Base-by-base conservation (phyloP, 225 moss, liverwort and hornwort genomes). In the Rhytidiadelphus loreus region DNA sequence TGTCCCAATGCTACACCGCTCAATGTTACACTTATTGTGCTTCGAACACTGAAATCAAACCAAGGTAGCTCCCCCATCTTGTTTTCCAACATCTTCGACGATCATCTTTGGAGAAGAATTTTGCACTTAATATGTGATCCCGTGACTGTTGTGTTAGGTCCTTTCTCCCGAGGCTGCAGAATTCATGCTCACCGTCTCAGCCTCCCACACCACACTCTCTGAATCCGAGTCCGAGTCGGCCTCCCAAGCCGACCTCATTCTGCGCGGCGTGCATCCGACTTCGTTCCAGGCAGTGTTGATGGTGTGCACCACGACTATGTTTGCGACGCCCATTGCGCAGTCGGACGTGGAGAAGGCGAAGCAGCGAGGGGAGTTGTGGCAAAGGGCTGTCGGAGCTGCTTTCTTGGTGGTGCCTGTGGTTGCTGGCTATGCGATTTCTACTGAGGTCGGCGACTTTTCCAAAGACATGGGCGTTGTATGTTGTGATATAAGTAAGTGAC, bases 271-370 rank as follows among this genome's bases (percentile, higher is more conserved):
- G 68, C 80, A 88, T 29, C 93, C 91, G 28, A 44, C 52, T 12
- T 73, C 46, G 21, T 88, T 64, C 28, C 37, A 65, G 43, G 82
- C 90, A 52, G 88, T 88, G 46, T 64, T 93, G 84, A 77, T 93
- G 44, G 85, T 90, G 13, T 91, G 91, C 73, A 87, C 90, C n/a
- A 90, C 90, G 8, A 91, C 87, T 8, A 85, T 90, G 86, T 88
- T 93, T 30, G 84, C 88, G 11, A 39, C 50, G 52, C 25, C 81
- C 39, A 4, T 90, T 11, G 72, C 71, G 43, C 59, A 28, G 16
- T 17, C 68, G 21, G 86, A 91, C 32, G 76, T 91, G 28, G 73
- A 88, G 57, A 93, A 91, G 48, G 91, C 91, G 2, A 57, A 72
- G n/a, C 26, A 55, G 21, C 70, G 88, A 12, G 91, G 80, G 43